Base-by-base conservation (phyloP, 441 rosid species). In the California macrophylla region DNA sequence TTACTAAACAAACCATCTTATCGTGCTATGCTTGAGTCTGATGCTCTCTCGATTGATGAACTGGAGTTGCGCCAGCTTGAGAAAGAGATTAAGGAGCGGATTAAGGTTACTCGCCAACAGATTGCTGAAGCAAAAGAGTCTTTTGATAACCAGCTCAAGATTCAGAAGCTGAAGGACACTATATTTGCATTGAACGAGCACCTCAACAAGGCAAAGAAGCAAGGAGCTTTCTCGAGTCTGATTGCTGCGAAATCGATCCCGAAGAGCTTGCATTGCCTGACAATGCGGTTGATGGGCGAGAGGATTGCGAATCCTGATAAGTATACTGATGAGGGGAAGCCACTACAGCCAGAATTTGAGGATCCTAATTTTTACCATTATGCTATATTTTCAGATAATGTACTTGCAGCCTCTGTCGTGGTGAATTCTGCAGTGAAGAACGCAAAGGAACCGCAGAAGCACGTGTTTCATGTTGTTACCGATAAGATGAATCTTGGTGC, bases 51-150 rank as follows among this genome's bases (percentile, higher is more conserved):
- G 13, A 82, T 94, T 1, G 98, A 94, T n/a, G 98, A 92, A 54
- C 47, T 86, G 0, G 80, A 74, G 67, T 81, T 91, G 21, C 79
- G 97, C 0, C 89, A 81, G 62, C 86, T 92, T 10, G 99, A 95
- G 86, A 92, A 95, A 86, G 99, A 95, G 74, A 93, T 89, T 9
- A 95, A 90, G 47, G 98, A 92, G 76, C 74, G 97, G 72, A 92
- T 95, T 71, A 95, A 89, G 67, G 78, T 85, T 54, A 90, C 98
- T n/a, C 83, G 98, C 66, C 97, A 92, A 72, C 80, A 89, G 69
- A 89, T 95, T 18, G 83, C 90, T 0, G 97, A 95, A 69, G 95
- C 98, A 0, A 95, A 95, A 73, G 99, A 95, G 70, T 90, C 94
- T 0, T 95, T 92, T 8, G 99, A 92, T 71, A 92, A 87, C 66